Percentiles rank a stretch among this genome's conserved stretches.
phyloP scores from a whole-genome alignment of 805 yeast genomes.

The Candida michaelii region DNA sequence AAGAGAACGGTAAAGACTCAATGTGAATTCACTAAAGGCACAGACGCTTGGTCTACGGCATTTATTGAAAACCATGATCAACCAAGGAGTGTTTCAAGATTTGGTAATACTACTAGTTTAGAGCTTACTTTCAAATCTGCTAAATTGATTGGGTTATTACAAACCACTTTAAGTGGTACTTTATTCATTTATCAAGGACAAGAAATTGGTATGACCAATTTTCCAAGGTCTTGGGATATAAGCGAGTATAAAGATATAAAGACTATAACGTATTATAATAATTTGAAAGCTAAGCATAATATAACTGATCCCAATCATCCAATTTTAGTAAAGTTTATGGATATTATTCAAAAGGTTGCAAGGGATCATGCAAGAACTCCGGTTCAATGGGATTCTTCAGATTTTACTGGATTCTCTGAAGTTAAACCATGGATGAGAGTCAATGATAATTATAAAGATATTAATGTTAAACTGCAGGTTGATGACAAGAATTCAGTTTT shows the following conservation, averaged over 20 bases:
- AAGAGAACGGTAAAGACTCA: constrained; percentile 38
- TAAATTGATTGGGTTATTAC: constrained; percentile 48
- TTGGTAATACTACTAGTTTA: constrained; percentile 35
- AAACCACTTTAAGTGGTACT: constrained; percentile 51
- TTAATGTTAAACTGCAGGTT: constrained; percentile 49
- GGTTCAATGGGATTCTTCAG: constrained; percentile 51
- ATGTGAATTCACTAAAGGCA: constrained; percentile 41
- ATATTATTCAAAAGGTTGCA: constrained; percentile 38
- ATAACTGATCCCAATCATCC: constrained; percentile 18
- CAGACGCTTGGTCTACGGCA: constrained; percentile 60
- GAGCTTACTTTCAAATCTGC: constrained; percentile 35
- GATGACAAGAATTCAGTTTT: constrained; percentile 46
- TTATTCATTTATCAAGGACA: constrained; percentile 61
- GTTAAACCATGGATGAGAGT: constrained; percentile 54
- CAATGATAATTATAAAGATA: constrained; percentile 48
- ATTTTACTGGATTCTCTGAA: constrained; percentile 48
- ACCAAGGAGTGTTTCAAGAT: constrained; percentile 54
- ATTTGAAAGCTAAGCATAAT: constrained; percentile 23
- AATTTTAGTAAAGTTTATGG: constrained; percentile 24
- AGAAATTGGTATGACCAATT: constrained; percentile 56
- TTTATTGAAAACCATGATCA: constrained; percentile 62
- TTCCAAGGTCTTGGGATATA: constrained; percentile 46
- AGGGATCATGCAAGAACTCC: constrained; percentile 60
- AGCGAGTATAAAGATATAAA: constrained; percentile 53
- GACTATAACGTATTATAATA: constrained; percentile 42